A percentile compares a stretch with the other conserved stretches of the same genome.
Conservation (phyloP, 306 rosid genomes). For the Pyrus bretschneideri region DNA sequence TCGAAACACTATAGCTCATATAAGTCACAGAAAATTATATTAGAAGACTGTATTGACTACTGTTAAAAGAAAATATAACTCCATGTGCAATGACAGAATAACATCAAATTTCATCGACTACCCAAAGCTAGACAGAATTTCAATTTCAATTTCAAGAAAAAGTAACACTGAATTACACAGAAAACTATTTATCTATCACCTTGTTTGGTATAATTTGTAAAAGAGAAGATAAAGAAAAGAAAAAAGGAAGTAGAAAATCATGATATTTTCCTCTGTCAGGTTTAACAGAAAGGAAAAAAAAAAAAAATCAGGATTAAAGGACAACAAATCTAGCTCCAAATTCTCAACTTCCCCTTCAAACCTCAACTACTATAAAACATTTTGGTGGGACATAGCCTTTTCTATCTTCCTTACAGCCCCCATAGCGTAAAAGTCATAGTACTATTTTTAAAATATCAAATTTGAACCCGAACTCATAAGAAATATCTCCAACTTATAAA, state of each 20-base stretch:
- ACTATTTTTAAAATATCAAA: background rate
- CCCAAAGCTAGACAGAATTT: background rate
- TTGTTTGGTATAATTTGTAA: no score
- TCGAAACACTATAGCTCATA: conserved; percentile 71
- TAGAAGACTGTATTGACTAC: background rate
- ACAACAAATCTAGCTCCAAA: background rate
- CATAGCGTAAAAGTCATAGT: background rate
- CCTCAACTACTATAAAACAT: background rate
- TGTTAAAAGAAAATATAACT: background rate
- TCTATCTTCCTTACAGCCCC: background rate
- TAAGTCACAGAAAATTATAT: conserved; percentile 12
- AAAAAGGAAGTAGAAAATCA: background rate
- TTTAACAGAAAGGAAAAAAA: background rate
- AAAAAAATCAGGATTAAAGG: background rate
- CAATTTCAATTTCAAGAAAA: background rate
- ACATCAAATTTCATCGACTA: background rate
- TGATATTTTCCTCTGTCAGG: background rate
- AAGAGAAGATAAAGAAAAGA: background rate
- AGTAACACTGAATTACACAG: background rate
- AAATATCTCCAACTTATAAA: background rate
- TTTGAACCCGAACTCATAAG: background rate
- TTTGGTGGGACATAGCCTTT: background rate
- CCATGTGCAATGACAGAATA: background rate
- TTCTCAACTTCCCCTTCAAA: background rate
- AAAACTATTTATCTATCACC: no score